Conservation (phyloP, 805 yeast genomes). For the Teunomyces lycoperdinae region DNA sequence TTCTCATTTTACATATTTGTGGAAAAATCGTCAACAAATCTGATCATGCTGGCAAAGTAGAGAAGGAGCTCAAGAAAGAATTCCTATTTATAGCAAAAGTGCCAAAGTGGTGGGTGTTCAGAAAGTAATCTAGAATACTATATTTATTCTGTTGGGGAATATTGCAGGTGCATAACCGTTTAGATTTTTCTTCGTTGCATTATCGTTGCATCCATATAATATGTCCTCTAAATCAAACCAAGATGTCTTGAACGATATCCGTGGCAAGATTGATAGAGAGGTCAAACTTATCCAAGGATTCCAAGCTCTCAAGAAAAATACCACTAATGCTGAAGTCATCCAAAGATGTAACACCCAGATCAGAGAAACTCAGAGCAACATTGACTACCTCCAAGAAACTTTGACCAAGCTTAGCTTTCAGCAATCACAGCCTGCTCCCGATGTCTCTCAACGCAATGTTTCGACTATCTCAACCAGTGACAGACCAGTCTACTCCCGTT, state of each 20-base stretch:
- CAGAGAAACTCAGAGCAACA: constrained; percentile 86
- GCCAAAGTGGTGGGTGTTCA: neutral
- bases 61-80: neutral
- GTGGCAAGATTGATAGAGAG: constrained; percentile 84
- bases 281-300: constrained; percentile 86
- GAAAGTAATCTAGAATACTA: neutral
- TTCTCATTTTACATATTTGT: neutral
- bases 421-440: constrained; percentile 9
- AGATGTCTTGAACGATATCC: constrained; percentile 59
- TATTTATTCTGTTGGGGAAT: neutral
- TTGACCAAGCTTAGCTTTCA: constrained; percentile 56
- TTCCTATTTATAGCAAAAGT: constrained; percentile 1
- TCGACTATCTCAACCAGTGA: neutral
- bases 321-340: constrained; percentile 77
- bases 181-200: neutral
- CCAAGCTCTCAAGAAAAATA: constrained; percentile 70
- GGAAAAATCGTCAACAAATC: constrained; percentile 6
- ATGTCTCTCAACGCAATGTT: constrained; percentile 9
- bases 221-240: constrained; percentile 16
- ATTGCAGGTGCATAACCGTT: constrained; percentile 1
- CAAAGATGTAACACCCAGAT: constrained; percentile 89
- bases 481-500: constrained; percentile 50
- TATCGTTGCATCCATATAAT: neutral
- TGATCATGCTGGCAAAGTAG: neutral
- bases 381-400: constrained; percentile 81